phyloP scores from a whole-genome alignment of 345 rosid genomes.

The Pugionium dolabratum region DNA sequence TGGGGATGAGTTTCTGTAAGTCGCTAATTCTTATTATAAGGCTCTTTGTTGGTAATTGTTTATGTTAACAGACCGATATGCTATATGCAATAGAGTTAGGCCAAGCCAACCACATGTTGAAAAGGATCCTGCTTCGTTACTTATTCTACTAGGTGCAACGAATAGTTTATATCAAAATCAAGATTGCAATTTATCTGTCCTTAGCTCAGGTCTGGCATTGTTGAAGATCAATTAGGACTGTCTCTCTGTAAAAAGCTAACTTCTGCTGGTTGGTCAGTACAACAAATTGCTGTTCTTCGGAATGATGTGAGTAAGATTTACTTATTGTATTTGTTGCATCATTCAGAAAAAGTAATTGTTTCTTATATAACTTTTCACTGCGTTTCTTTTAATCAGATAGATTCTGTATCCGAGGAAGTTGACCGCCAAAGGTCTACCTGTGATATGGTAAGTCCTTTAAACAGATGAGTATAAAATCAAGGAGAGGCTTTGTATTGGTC shows the following conservation, averaged over 20 bases:
- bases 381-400: constrained; percentile 59
- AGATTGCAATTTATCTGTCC: constrained; percentile 53
- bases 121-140: constrained; percentile 14
- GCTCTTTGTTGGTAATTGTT: neutral
- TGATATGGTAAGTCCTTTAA: constrained; percentile 67
- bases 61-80: constrained; percentile 3
- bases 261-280: constrained; percentile 77
- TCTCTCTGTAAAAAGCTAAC: constrained; percentile 70
- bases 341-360: constrained; percentile 9
- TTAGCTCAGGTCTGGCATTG: constrained; percentile 99
- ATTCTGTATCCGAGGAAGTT: constrained; percentile 96
- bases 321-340: constrained; percentile 14
- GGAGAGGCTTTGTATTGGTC: neutral
- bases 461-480: constrained; percentile 18
- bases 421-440: constrained; percentile 65
- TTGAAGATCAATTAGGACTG: constrained; percentile 85
- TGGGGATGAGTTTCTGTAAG: constrained; percentile 99
- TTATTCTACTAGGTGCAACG: constrained; percentile 22
- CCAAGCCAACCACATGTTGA: constrained; percentile 11
- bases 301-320: constrained; percentile 73
- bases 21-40: constrained; percentile 32
- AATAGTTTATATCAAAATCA: neutral
- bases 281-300: constrained; percentile 58
- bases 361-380: constrained; percentile 30
- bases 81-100: constrained; percentile 3